Evolutionary conservation across 257 asterid species (phyloP), one percentile per base, ranked within the genome.

Genomic region (Solanum chiquidenum): DNA sequence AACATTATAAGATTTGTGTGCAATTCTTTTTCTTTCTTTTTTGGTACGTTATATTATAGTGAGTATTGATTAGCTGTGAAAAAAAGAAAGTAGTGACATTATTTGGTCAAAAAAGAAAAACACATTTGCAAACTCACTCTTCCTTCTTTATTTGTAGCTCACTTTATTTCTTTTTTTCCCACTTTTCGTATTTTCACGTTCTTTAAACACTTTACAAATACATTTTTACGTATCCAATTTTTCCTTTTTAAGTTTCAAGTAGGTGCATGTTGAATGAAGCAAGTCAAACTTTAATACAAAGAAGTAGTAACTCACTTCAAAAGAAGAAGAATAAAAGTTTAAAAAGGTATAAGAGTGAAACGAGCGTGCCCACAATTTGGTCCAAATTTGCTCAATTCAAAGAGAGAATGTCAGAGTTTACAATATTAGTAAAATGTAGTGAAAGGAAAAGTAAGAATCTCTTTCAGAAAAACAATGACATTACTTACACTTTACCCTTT

Each of bases 241-340:
- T 46, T 69, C 37, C 27, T 16, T 76, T 29, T 29, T 29, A 29
- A 29, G 31, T 29, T 29, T 83, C 83, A 23, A 86, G 20, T 25
- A 29, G 88, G 89, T 73, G 52, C 25, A 90, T 74, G 86, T 90
- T 87, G 90, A 90, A 90, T 80, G 69, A 38, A 42, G 71, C 88
- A 91, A 91, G 93, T 91, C 93, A 91, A 91, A 91, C 90, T 91
- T 89, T 88, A 88, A 84, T 35, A 69, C 85, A 46, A 80, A 33
- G 40, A 80, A 68, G 31, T 52, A 6, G 23, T 69, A 35, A 73
- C 49, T 74, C 49, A 31, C 60, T 58, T 76, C 74, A 42, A 55
- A 55, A 68, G 46, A 16, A 7, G 23, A 35, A 21, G 18, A 49
- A 64, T 49, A 20, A 58, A 58, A 58, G 68, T 23, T 85, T 35